Evolutionary conservation across 495 filamentous ascomycete species (phyloP).

Genomic region (Chlorociboria aeruginascens): DNA sequence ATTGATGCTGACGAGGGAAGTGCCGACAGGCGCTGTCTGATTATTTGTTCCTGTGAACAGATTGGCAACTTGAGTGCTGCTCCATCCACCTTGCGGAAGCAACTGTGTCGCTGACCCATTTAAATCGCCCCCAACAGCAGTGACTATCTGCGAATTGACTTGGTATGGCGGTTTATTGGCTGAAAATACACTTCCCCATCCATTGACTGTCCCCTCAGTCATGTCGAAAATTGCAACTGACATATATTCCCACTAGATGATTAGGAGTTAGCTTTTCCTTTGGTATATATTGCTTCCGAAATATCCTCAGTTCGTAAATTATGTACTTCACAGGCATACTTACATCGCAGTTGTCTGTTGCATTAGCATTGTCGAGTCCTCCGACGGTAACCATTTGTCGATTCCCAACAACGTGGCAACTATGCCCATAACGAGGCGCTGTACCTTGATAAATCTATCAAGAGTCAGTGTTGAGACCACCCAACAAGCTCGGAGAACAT

Average conservation of each 20-base stretch:
- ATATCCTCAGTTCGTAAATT: too few relatives aligned
- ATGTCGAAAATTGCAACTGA: slow-evolving; percentile 27
- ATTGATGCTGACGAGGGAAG: too few relatives aligned
- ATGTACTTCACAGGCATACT: too few relatives aligned
- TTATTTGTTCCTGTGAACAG: too few relatives aligned
- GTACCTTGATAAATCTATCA: slow-evolving; percentile 15
- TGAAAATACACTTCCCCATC: slow-evolving; percentile 26
- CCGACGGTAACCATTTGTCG: slow-evolving; percentile 32
- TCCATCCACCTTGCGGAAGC: too few relatives aligned
- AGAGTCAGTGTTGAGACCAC: too few relatives aligned
- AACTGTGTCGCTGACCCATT: background rate
- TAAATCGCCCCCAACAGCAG: slow-evolving; percentile 19
- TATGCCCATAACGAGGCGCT: slow-evolving; percentile 25
- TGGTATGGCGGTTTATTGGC: slow-evolving; percentile 16
- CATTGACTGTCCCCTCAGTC: slow-evolving; percentile 10
- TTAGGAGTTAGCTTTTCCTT: too few relatives aligned
- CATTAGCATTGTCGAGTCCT: slow-evolving; percentile 16
- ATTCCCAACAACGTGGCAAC: slow-evolving; percentile 25
- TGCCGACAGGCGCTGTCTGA: too few relatives aligned
- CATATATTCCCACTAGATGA: slow-evolving; percentile 21
- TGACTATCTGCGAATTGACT: slow-evolving; percentile 19
- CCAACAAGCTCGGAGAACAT: background rate
- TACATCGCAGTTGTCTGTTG: slow-evolving; percentile 21
- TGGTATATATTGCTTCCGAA: too few relatives aligned
- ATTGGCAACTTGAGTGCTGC: too few relatives aligned